Evolutionary conservation across 768 basidiomycete species (phyloP), one percentile per base, ranked within the genome.

Genomic region (Mycena alexandri): DNA sequence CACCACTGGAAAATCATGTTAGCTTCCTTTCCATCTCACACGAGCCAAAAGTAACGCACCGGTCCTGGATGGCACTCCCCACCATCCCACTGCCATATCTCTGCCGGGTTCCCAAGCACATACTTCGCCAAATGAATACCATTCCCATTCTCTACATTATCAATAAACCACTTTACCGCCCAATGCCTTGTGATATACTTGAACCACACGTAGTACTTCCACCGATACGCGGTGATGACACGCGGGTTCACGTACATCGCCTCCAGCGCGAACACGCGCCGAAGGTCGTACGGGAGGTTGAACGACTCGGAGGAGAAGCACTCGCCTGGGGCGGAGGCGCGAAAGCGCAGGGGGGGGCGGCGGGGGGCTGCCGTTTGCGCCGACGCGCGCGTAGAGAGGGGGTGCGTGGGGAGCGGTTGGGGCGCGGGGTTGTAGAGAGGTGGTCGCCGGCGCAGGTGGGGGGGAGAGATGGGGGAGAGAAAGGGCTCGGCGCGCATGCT

Each of bases 241-340:
- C 77, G 78, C 19, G 82, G 78, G 66, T 82, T 82, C 25, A 75
- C 73, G 50, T 72, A 78, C 33, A 82, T 78, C 8, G 75, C 72
- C 57, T 78, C 70, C 60, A 83, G 38, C 11, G 72, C 75, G 58
- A 80, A 80, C 53, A 76, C n/a, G 1, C 82, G 78, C 54, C 82
- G 75, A 12, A 83, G 57, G 56, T 83, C 82, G 67, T 83, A 83
- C 11, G 82, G 81, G 1, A 83, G 70, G 44, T 79, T 55, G 73
- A 83, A 83, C 2, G 75, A 79, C 69, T 83, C 82, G 5, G 78
- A 81, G 60, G 74, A 75, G 71, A 74, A 80, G 65, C 79, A 80
- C 60, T 76, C 76, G 16, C 61, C 71, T 11, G 67, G 54, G 19
- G 42, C 41, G 41, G 55, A 56, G 22, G 55, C 55, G 61, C 78